phyloP scores from a whole-genome alignment of 2,329 filamentous ascomycete species.

The Penicillium sp. region DNA sequence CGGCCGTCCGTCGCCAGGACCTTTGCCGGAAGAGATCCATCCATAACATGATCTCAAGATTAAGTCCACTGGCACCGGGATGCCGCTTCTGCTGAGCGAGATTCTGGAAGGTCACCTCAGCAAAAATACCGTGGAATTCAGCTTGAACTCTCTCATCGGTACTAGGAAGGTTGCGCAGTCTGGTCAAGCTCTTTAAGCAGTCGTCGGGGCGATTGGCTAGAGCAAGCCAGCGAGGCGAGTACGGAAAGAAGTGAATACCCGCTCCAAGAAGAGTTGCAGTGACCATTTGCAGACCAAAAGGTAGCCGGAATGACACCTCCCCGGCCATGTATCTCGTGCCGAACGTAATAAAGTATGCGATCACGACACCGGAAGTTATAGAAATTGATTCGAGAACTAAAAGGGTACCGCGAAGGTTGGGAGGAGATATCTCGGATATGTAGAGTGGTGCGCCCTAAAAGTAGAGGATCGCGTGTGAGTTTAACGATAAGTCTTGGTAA shows the following conservation, averaged over 20 bases:
- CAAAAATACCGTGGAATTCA: constrained; percentile 52
- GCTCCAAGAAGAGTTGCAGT: constrained; percentile 31
- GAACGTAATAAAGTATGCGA: constrained; percentile 45
- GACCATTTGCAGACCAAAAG: constrained; percentile 49
- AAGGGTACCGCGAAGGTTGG: constrained; percentile 23
- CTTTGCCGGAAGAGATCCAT: constrained; percentile 40
- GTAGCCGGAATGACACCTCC: constrained; percentile 48
- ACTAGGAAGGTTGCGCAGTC: constrained; percentile 47
- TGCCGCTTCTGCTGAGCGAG: constrained; percentile 41
- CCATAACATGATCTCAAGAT: constrained; percentile 49
- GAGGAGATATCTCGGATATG: constrained; percentile 47
- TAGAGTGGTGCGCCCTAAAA: constrained; percentile 47
- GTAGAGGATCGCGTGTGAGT: too few species aligned
- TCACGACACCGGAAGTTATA: constrained; percentile 26
- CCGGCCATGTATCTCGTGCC: constrained; percentile 28
- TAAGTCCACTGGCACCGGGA: constrained; percentile 34
- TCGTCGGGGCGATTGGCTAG: constrained; percentile 46
- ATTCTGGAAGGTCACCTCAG: constrained; percentile 49
- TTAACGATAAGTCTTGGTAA: too few species aligned
- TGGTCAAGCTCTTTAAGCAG: constrained; percentile 34
- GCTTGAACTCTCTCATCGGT: constrained; percentile 47
- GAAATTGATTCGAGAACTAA: constrained; percentile 23
- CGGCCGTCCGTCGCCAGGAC: constrained; percentile 24
- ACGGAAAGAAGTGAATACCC: constrained; percentile 48
- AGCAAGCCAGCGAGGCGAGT: constrained; percentile 56